Percentiles rank a stretch among this genome's conserved stretches.
Evolutionary conservation across 202 grass and related monocot genomes (phyloP).

Genomic region (Panicum hallii): DNA sequence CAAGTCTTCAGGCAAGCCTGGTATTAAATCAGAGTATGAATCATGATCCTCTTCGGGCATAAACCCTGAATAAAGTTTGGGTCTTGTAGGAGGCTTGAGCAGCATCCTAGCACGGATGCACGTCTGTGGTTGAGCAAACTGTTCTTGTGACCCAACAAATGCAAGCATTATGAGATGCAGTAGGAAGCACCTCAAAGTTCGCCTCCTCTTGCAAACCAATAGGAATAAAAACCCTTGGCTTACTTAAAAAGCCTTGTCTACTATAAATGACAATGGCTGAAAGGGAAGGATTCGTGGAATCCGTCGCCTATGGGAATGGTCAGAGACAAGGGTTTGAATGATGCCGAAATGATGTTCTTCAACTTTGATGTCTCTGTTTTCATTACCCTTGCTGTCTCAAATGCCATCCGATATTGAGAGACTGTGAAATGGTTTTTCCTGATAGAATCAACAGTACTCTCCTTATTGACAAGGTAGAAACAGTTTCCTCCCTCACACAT

Average conservation of each 20-base stretch:
- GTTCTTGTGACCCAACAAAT: conserved; percentile 45
- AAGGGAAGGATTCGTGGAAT: conserved; percentile 79
- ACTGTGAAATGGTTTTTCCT: conserved; percentile 51
- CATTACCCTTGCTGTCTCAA: conserved; percentile 58
- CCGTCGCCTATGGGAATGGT: conserved; percentile 85
- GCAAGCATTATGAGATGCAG: conserved; percentile 51
- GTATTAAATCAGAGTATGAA: conserved; percentile 65
- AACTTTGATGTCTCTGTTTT: conserved; percentile 76
- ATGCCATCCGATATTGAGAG: conserved; percentile 80
- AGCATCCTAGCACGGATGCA: conserved; percentile 50
- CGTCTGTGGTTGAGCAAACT: conserved; percentile 40
- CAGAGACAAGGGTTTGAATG: conserved; percentile 81
- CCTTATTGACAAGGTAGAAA: conserved; percentile 51
- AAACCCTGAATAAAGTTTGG: conserved; percentile 56
- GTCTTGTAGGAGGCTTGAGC: conserved; percentile 46
- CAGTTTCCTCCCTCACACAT: conserved; percentile 70
- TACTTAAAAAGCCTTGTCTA: conserved; percentile 37
- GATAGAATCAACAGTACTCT: conserved; percentile 45
- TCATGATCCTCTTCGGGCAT: conserved; percentile 35
- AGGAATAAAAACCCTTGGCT: conserved; percentile 6
- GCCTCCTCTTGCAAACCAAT: conserved; percentile 41
- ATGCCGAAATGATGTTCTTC: conserved; percentile 73
- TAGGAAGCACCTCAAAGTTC: conserved; percentile 42
- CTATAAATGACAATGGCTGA: conserved; percentile 68
- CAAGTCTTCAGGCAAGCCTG: conserved; percentile 90